Evolutionary conservation across 192 early-diverging fungal species (phyloP), one percentile per base, ranked within the genome.

Genomic region (Podila minutissima): DNA sequence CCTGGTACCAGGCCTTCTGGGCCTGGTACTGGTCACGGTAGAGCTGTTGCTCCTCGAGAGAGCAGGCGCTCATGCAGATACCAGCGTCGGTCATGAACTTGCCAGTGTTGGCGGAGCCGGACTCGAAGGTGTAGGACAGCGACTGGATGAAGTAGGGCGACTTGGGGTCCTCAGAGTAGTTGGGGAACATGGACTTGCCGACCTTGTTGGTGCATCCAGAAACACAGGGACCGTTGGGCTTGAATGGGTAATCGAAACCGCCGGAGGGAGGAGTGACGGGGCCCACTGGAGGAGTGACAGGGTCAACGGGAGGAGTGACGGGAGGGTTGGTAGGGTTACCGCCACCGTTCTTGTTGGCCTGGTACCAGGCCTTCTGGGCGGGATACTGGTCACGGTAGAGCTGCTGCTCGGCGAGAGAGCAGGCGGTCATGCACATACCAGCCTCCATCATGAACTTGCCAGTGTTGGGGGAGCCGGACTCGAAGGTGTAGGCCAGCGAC

Each of bases 131-230:
- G 49, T n/a, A 62, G 3, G 65, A 9, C 9, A 74, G 24, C 26
- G 72, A 74, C 49, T 74, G 41, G 33, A 74, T 59, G 20, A 74
- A 74, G 72, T 74, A 67, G n/a, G 72, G 59, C 3, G 72, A 74
- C 59, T 66, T 67, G 38, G 72, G 72, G n/a, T 74, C 72, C 64
- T 74, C 72, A 53, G 72, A 67, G 65, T 67, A 74, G 41, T 67
- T 62, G 24, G 72, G 65, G 59, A 74, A 62, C 64, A 67, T 66
- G 3, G 38, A 41, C 59, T 74, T 74, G 9, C 72, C 72, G 28
- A 62, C 58, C 64, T 66, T 33, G 65, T 60, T 55, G 22, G 57
- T 74, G 65, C 72, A 74, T 1, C 31, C 72, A 35, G 41, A 4
- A 33, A 74, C 72, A 28, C 72, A 74, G 0, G 64, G 20, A 22